Base-by-base conservation (phyloP, 208 protist genomes). In the Leptomonas seymouri region DNA sequence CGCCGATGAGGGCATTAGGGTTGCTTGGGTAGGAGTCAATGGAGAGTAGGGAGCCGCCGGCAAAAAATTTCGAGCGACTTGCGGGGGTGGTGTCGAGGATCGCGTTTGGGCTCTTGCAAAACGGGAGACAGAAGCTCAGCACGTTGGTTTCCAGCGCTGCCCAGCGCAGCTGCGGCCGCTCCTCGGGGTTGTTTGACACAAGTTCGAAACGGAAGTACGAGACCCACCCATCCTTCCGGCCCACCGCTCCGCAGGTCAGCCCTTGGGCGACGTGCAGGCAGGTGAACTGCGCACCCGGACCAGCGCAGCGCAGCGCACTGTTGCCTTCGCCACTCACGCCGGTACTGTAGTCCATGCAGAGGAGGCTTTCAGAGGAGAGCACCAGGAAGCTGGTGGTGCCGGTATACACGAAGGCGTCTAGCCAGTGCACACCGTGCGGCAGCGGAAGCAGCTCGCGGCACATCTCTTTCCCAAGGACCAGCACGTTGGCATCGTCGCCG, bases 301-400 rank as follows among this genome's bases (percentile, higher is more conserved):
- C 67, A 7, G 23, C 41, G 66, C 69, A 87, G 30, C 71, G 73
- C 42, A 93, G 62, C 23, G 36, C 56, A 27, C 83, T 85, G 57
- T 76, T 50, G 62, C 56, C 60, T 3, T 25, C 46, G 16, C 62
- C 57, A 36, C 30, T 66, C 30, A 65, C 69, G 25, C 67, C 60
- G 18, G 60, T 42, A 67, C 73, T 78, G 68, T 93, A 95, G 68
- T 95, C 90, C 31, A 91, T 42, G 68, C 86, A 89, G 36, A 91
- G 54, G 12, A 95, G 66, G 25, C 50, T 50, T 20, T 95, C 90
- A 5, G 87, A 74, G 6, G 85, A 85, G 48, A 95, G 82, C n/a
- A 93, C 67, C 9, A 95, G 76, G 54, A 93, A 88, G 42, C 76
- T 91, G 27, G 85, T 87, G 23, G 90, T 93, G 68, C 90, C 90